Percentiles rank a stretch among this genome's conserved stretches.
These are phyloP conservation scores for Vigna hirtella DNA, from an alignment of 306 rosid species.

Conservation along the genomic window DNA sequence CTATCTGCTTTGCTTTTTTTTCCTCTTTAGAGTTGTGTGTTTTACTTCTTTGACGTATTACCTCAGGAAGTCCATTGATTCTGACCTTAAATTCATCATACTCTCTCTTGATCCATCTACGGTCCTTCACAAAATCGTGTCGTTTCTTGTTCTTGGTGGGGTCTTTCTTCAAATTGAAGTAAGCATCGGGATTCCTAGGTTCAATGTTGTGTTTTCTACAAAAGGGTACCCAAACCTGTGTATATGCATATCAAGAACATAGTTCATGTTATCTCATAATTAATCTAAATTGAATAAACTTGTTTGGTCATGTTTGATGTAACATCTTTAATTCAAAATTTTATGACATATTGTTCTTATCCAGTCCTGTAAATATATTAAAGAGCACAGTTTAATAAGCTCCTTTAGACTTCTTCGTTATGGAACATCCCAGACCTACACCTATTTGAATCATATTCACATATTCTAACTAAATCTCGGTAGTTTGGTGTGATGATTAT, in stretches of 20 bases:
- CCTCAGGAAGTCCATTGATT: constrained; percentile 30
- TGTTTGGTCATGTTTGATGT: not conserved
- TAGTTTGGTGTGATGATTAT: no score
- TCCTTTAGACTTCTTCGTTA: no score
- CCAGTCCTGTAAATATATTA: no score
- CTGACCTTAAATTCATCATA: constrained; percentile 30
- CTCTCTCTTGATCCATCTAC: constrained; percentile 32
- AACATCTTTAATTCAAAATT: not conserved
- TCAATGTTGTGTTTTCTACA: constrained; percentile 25
- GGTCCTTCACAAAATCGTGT: constrained; percentile 13
- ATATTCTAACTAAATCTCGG: no score
- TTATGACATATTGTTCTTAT: no score
- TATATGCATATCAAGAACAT: not conserved
- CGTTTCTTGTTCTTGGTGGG: constrained; percentile 34
- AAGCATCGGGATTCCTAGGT: constrained; percentile 29
- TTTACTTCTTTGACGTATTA: constrained; percentile 1
- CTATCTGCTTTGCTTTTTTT: constrained; percentile 17
- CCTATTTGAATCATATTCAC: no score
- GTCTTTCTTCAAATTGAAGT: constrained; percentile 13
- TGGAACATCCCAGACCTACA: no score
- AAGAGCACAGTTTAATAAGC: no score
- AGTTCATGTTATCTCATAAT: not conserved
- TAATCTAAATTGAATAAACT: not conserved
- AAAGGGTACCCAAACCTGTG: constrained; percentile 29
- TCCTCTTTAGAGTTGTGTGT: constrained; percentile 2